Percentiles rank a stretch among this genome's conserved stretches.
These are phyloP conservation scores for Calocybe gangraenosa DNA, from an alignment of 768 basidiomycete species.

Conservation along the genomic window DNA sequence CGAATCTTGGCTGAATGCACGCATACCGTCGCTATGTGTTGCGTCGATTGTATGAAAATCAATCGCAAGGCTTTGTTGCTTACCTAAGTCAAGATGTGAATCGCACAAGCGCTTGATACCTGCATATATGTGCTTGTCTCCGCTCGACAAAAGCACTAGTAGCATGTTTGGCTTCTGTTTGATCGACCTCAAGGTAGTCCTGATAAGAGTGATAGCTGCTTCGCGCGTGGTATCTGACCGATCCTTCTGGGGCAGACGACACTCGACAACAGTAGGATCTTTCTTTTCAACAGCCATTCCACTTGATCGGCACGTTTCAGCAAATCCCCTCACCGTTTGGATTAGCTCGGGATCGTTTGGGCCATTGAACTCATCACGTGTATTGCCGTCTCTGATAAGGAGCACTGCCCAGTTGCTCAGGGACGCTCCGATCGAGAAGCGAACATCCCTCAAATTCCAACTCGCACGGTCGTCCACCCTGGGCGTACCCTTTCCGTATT, in stretches of 20 bases:
- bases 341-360: conserved; percentile 50
- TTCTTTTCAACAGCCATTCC: conserved; percentile 52
- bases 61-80: no score
- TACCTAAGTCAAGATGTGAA: conserved; percentile 54
- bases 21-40: conserved; percentile 68
- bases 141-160: conserved; percentile 61
- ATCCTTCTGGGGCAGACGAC: conserved; percentile 46
- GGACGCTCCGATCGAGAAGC: conserved; percentile 53
- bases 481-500: conserved; percentile 47
- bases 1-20: conserved; percentile 70
- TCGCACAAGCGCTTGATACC: conserved; percentile 75
- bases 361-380: conserved; percentile 60
- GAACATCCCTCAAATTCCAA: conserved; percentile 72
- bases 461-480: conserved; percentile 59
- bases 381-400: conserved; percentile 57
- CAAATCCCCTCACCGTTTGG: conserved; percentile 46
- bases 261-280: conserved; percentile 34
- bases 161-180: conserved; percentile 50
- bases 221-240: conserved; percentile 52
- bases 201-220: conserved; percentile 44
- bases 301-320: conserved; percentile 54
- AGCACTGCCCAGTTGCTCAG: conserved; percentile 67
- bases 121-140: conserved; percentile 74
- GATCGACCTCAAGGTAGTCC: conserved; percentile 33
- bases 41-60: no score